Evolutionary conservation across 305 asterid species (phyloP).

Genomic region (Fraxinus latifolia): DNA sequence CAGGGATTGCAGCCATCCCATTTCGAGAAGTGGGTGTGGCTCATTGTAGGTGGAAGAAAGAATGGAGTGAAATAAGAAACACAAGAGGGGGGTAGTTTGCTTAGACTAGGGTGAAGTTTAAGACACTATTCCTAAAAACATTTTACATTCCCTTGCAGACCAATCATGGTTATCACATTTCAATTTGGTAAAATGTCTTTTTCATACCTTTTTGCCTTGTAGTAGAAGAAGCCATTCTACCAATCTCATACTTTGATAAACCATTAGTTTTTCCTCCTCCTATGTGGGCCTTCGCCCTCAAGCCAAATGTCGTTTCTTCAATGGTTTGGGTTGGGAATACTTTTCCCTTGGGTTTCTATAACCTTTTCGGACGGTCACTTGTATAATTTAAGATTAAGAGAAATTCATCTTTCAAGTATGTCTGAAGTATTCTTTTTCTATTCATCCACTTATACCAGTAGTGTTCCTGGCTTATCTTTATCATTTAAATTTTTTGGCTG

Average conservation of each 20-base stretch:
- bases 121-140: conserved; percentile 37
- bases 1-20: conserved; percentile 94
- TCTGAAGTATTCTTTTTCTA: background rate
- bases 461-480: background rate
- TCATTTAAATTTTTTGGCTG: background rate
- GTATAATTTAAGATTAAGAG: conserved; percentile 20
- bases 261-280: background rate
- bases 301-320: conserved; percentile 15
- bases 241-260: conserved; percentile 25
- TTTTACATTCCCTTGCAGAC: conserved; percentile 45
- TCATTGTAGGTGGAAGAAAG: conserved; percentile 43
- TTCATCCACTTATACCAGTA: conserved; percentile 30
- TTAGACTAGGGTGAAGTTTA: conserved; percentile 79
- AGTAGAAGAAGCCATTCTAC: conserved; percentile 51
- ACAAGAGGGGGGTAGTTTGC: conserved; percentile 40
- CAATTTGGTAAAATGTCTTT: conserved; percentile 56
- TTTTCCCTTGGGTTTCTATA: background rate
- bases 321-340: background rate
- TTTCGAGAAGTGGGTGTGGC: conserved; percentile 47
- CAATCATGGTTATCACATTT: conserved; percentile 44
- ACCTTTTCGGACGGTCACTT: background rate
- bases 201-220: conserved; percentile 44
- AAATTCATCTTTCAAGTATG: conserved; percentile 27
- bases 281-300: conserved; percentile 22
- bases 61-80: conserved; percentile 32